These are phyloP conservation scores for Prorocentrum cordatum DNA, from an alignment of 169 alveolate genomes.

Conservation along the genomic window DNA sequence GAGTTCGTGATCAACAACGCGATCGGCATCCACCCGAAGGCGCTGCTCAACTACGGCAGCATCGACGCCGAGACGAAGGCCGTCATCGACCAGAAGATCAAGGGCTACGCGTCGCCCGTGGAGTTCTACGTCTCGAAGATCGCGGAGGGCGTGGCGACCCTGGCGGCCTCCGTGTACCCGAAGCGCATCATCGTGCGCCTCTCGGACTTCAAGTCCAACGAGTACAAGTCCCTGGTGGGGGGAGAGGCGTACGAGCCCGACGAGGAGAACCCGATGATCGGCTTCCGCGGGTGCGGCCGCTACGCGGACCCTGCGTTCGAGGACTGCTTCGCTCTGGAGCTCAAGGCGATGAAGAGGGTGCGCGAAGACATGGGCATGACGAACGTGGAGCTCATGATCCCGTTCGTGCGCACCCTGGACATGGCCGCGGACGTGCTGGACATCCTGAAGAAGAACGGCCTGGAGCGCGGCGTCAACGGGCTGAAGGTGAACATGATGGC, in stretches of 20 bases:
- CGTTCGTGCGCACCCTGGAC: constrained; percentile 64
- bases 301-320: background rate
- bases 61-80: background rate
- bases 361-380: constrained; percentile 61
- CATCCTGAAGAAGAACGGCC: constrained; percentile 41
- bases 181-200: background rate
- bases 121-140: background rate
- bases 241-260: background rate
- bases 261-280: background rate
- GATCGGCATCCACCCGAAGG: background rate
- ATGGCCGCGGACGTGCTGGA: constrained; percentile 54
- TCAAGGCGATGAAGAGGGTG: constrained; percentile 58
- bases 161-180: background rate
- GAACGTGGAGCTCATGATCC: constrained; percentile 66
- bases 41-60: background rate
- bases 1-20: constrained; percentile 10
- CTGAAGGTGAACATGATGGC: constrained; percentile 62
- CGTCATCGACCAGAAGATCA: background rate
- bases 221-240: background rate
- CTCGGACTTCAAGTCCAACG: background rate
- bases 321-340: constrained; percentile 22
- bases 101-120: background rate
- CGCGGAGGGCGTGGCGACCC: background rate
- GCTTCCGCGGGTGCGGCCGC: constrained; percentile 3
- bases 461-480: constrained; percentile 35